These are phyloP conservation scores for Trypanosomatidae sp. DNA, from an alignment of 208 protist species.

Conservation along the genomic window DNA sequence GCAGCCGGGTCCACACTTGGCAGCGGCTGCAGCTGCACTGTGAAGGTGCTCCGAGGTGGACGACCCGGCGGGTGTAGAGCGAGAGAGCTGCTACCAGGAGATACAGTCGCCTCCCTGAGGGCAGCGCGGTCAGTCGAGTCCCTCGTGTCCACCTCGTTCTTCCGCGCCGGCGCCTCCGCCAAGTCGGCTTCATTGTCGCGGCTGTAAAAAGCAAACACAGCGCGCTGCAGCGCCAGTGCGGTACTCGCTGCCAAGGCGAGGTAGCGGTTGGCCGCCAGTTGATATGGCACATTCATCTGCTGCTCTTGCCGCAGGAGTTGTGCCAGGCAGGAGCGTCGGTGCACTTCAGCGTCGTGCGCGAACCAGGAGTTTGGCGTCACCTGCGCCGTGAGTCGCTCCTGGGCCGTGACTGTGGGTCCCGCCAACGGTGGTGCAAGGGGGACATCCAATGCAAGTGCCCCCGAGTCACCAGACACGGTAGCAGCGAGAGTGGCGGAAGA, in stretches of 20 bases:
- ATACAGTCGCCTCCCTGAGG: not conserved
- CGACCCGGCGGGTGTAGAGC: not conserved
- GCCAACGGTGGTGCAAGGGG: not conserved
- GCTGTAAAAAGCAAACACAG: slow-evolving; percentile 23
- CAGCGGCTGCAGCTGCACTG: slow-evolving; percentile 20
- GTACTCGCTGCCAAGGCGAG: slow-evolving; percentile 19
- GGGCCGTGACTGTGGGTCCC: not conserved
- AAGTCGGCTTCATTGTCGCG: not conserved
- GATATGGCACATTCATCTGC: slow-evolving; percentile 48
- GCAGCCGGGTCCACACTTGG: slow-evolving; percentile 23
- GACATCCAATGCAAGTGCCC: not conserved
- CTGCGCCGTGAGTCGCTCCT: slow-evolving; percentile 6
- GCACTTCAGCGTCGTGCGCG: slow-evolving; percentile 23
- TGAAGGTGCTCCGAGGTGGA: slow-evolving; percentile 10
- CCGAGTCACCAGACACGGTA: not conserved
- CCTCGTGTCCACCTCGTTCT: not conserved
- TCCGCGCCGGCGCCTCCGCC: not conserved
- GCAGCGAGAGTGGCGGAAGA: not conserved
- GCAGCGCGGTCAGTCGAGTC: not conserved
- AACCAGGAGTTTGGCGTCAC: slow-evolving; percentile 43
- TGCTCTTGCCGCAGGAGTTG: slow-evolving; percentile 30
- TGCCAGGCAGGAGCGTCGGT: slow-evolving; percentile 26
- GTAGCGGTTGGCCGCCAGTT: slow-evolving; percentile 27
- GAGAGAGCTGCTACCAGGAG: not conserved
- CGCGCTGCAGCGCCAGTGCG: slow-evolving; percentile 30